Evolutionary conservation across 805 yeast genomes (phyloP), one percentile per base, ranked within the genome.

Genomic region (Sugiyamaella valdiviana): DNA sequence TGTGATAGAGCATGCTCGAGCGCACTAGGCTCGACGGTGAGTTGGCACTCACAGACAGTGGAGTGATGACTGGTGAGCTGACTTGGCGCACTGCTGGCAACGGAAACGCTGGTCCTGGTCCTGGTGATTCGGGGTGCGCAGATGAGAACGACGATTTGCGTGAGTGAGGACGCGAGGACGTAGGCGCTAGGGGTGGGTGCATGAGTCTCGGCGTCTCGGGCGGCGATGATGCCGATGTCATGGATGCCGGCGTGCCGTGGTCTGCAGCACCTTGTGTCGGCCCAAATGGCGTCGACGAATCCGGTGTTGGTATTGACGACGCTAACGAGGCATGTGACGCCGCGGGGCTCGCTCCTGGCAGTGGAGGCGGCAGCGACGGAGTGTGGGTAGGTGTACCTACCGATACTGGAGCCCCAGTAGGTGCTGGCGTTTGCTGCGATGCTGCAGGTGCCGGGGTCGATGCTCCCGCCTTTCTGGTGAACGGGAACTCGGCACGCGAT

Each of bases 1-100:
- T 81, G 60, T 89, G 93, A 59, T 85, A 88, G 5, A 87, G 62
- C 60, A 70, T 70, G 3, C 73, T 64, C n/a, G 64, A 65, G 50
- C 48, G 36, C 6, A 43, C 47, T 10, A 38, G 19, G n/a, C 46
- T 32, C 29, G 48, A 23, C 45, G 55, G 45, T 53, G 55, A 42
- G 46, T 37, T 57, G 42, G 26, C 32, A 9, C 38, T 20, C 37
- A 43, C 26, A 3, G 45, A n/a, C 20, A 45, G 23, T 14, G 52
- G 43, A 7, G 36, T 24, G 14, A 55, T 36, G 35, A 56, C 52
- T 2, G 68, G 68, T 6, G 65, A 62, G 41, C 73, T 76, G 60
- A 69, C 60, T 9, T 66, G 64, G 23, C 69, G 58, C 1, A 76
- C 75, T 0, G 80, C 79, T 0, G 80, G 79, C 36, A 74, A 57